These are phyloP conservation scores for Phaeosphaeriaceae sp. DNA, from an alignment of 2,329 filamentous ascomycete genomes.

Conservation along the genomic window DNA sequence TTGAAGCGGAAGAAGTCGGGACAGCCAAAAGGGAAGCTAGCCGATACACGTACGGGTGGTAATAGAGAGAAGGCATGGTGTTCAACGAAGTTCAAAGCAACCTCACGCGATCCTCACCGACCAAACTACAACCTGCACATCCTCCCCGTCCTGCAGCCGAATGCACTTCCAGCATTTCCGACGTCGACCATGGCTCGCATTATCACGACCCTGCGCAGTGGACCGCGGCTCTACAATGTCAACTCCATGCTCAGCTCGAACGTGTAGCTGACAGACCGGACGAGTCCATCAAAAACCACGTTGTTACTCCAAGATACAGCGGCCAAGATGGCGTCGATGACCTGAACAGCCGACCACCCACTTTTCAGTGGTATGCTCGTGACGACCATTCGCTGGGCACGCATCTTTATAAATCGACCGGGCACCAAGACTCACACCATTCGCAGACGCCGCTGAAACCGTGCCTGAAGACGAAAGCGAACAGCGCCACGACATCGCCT, in stretches of 20 bases:
- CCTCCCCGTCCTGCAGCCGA: neutral
- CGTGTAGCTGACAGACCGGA: neutral
- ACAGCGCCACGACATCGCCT: conserved; percentile 28
- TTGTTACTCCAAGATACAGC: neutral
- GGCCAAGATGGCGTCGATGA: conserved; percentile 2
- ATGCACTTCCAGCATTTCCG: conserved; percentile 18
- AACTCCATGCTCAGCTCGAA: conserved; percentile 1
- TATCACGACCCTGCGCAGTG: conserved; percentile 13
- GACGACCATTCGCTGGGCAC: conserved; percentile 1
- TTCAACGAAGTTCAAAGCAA: no score
- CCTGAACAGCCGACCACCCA: neutral
- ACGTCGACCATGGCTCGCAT: conserved; percentile 8
- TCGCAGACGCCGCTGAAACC: conserved; percentile 28
- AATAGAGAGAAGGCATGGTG: neutral
- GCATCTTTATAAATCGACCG: conserved; percentile 2
- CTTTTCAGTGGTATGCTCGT: neutral
- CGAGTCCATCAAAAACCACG: neutral
- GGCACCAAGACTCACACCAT: neutral
- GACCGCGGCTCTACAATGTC: conserved; percentile 15
- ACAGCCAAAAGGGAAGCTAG: neutral
- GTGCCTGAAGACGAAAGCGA: conserved; percentile 34
- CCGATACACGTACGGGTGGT: neutral
- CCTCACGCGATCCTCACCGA: no score
- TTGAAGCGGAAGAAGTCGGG: neutral
- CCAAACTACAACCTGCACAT: no score